phyloP scores from a whole-genome alignment of 805 yeast genomes.

The Lachancea thermotolerans region DNA sequence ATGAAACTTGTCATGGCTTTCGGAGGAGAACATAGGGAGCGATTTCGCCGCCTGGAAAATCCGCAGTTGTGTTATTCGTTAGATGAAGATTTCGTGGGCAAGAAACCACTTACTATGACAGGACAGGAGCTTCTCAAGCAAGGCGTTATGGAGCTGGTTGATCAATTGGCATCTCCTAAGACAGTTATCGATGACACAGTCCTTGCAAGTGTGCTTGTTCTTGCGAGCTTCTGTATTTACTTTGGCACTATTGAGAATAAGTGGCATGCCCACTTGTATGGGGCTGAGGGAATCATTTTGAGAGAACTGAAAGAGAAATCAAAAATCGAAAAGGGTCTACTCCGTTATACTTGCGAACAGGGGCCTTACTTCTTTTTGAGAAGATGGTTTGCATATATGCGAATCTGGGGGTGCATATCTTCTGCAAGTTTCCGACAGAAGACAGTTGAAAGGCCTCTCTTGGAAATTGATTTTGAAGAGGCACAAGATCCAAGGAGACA shows the following conservation, averaged over 20 bases:
- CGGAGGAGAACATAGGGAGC: conserved; percentile 37
- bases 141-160: conserved; percentile 7
- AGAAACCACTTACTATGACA: background rate
- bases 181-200: conserved; percentile 3
- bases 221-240: conserved; percentile 51
- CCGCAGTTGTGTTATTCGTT: conserved; percentile 2
- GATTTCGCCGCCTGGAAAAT: background rate
- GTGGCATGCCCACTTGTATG: conserved; percentile 55
- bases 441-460: background rate
- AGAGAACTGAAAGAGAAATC: background rate
- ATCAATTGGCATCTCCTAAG: conserved; percentile 10
- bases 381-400: conserved; percentile 65
- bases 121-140: conserved; percentile 8
- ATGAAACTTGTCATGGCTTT: conserved; percentile 50
- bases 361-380: conserved; percentile 40
- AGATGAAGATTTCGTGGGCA: conserved; percentile 1
- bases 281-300: conserved; percentile 6
- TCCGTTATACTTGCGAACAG: background rate
- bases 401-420: conserved; percentile 55
- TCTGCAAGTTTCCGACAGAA: conserved; percentile 34
- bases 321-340: background rate
- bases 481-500: background rate
- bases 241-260: conserved; percentile 37
- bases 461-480: conserved; percentile 3
- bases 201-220: conserved; percentile 39